Conservation (phyloP, 116 monocot species). For the Dioscorea cayenensis region DNA sequence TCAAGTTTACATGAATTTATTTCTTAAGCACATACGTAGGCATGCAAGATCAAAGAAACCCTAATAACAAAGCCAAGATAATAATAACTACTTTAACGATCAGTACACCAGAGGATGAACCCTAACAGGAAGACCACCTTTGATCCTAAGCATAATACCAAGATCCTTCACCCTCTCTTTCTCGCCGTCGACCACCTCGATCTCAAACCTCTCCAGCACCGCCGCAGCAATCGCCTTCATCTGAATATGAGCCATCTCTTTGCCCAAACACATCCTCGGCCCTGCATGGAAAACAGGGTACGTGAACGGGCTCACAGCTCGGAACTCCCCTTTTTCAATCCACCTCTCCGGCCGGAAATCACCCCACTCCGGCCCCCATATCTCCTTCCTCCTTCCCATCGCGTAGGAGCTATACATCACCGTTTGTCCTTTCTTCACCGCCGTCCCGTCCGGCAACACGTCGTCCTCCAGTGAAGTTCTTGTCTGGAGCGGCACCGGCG, state of each 20-base stretch:
- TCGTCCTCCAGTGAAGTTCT: not conserved
- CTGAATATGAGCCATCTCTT: not conserved
- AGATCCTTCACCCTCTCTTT: not conserved
- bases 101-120: not conserved
- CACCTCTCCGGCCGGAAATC: slow-evolving; percentile 2
- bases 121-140: not conserved
- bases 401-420: not conserved
- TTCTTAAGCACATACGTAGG: too few relatives aligned
- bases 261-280: slow-evolving; percentile 1
- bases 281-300: not conserved
- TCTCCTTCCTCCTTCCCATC: not conserved
- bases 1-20: too few relatives aligned
- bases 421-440: not conserved
- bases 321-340: not conserved
- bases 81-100: too few relatives aligned
- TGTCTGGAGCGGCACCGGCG: not conserved
- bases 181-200: not conserved
- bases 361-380: not conserved
- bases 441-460: not conserved
- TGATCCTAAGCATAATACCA: not conserved
- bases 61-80: too few relatives aligned
- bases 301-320: not conserved
- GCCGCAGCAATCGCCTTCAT: not conserved
- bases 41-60: too few relatives aligned
- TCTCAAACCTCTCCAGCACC: not conserved